Base-by-base conservation (phyloP, 306 rosid species). In the Lathyrus tuberosus region DNA sequence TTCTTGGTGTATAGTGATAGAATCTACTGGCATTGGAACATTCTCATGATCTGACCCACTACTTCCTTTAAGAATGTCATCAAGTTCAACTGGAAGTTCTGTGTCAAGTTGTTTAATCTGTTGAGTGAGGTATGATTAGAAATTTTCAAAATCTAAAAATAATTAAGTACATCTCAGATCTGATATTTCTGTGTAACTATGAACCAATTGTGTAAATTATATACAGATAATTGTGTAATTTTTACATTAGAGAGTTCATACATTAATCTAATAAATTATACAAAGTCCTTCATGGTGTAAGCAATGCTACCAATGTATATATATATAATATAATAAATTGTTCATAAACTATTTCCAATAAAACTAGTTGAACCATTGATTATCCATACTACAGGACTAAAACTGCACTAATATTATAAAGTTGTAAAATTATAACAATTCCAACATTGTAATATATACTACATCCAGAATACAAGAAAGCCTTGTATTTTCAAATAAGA, bases 11-110 rank as follows among this genome's bases (percentile, higher is more conserved):
- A 33, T 56, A 30, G 48, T 17, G 48, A 28, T 40, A 53, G 80
- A 62, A 67, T 72, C 62, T 11, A 28, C 13, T 64, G 41, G 41
- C 24, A 3, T 18, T 48, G 71, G 35, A 65, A 61, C 72, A 53
- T 46, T 70, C 67, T 62, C 72, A 15, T 37, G 31, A 38, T 65
- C 78, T 9, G 68, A 65, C 65, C 17, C 64, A 35, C 82, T 72
- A 75, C 68, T 79, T 67, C 67, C 72, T 66, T 70, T 62, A 62
- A 89, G 76, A 69, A 86, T 74, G 62, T 86, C 90, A 67, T 83
- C 90, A 35, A 92, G 68, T 22, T 80, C 64, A 47, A 78, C 30
- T 3, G 91, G 92, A 81, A 84, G 82, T 78, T 87, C 83, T 47
- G 62, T 64, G 37, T 74, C 74, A 77, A n/a, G n/a, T n/a, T n/a